phyloP scores from a whole-genome alignment of 2,329 filamentous ascomycete genomes.

The Alternaria solani region DNA sequence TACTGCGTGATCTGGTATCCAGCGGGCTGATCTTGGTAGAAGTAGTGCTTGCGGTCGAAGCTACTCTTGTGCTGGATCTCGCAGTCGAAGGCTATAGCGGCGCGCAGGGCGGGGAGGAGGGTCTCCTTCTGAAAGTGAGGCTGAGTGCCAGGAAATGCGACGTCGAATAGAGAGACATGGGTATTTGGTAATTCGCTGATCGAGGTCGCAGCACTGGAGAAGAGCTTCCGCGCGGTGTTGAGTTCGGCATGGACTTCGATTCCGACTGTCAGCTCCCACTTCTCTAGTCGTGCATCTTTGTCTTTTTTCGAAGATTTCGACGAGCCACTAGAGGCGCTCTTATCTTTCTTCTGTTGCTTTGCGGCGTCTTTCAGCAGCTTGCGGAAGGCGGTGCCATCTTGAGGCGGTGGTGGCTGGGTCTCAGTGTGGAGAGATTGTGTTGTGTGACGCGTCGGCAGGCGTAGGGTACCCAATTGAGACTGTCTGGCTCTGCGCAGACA shows the following conservation, averaged over 20 bases:
- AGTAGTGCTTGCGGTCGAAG: conserved; percentile 98
- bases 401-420: conserved; percentile 19
- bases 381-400: conserved; percentile 46
- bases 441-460: background rate
- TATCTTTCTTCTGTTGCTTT: conserved; percentile 44
- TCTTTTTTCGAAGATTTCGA: conserved; percentile 17
- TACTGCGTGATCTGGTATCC: conserved; percentile 99
- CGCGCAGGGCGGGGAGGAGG: conserved; percentile 87
- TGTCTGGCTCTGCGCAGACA: conserved; percentile 33
- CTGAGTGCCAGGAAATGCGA: conserved; percentile 87
- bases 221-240: conserved; percentile 87
- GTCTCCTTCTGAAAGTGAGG: conserved; percentile 84
- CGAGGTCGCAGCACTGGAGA: conserved; percentile 68
- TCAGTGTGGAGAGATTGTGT: conserved; percentile 38
- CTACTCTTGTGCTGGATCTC: conserved; percentile 76
- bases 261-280: conserved; percentile 94
- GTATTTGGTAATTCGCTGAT: conserved; percentile 75
- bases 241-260: conserved; percentile 98
- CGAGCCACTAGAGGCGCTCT: conserved; percentile 10
- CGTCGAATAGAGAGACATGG: conserved; percentile 88
- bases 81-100: conserved; percentile 85
- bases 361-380: conserved; percentile 50
- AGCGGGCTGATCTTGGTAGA: conserved; percentile 96
- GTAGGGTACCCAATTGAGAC: conserved; percentile 24
- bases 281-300: conserved; percentile 49